Evolutionary conservation across 371 early-diverging fungal genomes (phyloP).

Genomic region (Mucor racemosus): DNA sequence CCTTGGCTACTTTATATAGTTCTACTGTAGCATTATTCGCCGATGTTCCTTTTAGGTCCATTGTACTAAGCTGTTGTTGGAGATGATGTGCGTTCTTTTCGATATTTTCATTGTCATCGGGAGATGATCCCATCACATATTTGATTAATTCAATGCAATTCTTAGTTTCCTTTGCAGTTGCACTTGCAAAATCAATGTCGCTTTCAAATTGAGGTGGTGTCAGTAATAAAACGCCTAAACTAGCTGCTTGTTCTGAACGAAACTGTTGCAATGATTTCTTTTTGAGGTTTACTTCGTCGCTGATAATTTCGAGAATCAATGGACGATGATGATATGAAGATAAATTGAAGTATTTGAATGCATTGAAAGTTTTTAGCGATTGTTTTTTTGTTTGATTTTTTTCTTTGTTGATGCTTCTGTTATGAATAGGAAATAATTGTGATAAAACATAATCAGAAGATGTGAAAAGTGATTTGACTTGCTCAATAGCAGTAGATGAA

Average conservation of each 20-base stretch:
- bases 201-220: constrained; percentile 33
- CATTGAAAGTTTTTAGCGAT: background rate
- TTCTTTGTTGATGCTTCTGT: background rate
- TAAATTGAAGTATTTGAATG: constrained; percentile 12
- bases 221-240: constrained; percentile 61
- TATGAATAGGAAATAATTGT: constrained; percentile 42
- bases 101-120: background rate
- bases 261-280: constrained; percentile 52
- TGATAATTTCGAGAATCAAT: constrained; percentile 56
- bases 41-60: constrained; percentile 1
- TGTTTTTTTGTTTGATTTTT: background rate
- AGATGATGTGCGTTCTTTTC: constrained; percentile 20
- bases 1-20: constrained; percentile 11
- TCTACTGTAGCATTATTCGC: constrained; percentile 9
- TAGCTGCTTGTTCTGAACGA: constrained; percentile 65
- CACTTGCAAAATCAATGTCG: background rate
- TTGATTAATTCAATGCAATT: constrained; percentile 19
- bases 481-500: constrained; percentile 2
- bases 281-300: constrained; percentile 68
- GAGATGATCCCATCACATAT: constrained; percentile 14
- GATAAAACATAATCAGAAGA: constrained; percentile 36
- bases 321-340: constrained; percentile 36
- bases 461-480: constrained; percentile 26
- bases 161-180: constrained; percentile 14
- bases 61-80: constrained; percentile 18